Conservation (phyloP, 1,139 yeast genomes). For the Hyphopichia wangnamkhiaoensis region DNA sequence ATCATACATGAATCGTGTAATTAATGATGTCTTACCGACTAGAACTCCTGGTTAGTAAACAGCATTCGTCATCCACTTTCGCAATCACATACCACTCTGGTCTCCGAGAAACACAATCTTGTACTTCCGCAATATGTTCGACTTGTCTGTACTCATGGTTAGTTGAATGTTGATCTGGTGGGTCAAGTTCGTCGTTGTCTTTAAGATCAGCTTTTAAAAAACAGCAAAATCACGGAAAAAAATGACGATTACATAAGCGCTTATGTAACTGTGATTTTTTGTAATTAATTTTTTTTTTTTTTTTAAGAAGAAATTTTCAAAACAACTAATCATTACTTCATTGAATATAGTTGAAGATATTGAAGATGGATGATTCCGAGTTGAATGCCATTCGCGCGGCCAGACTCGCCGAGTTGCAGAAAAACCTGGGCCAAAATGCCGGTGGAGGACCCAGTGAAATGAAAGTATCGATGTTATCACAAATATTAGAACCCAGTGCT, state of each 20-base stretch:
- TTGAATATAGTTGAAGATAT: too few species aligned
- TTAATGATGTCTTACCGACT: constrained; percentile 93
- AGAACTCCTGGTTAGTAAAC: constrained; percentile 6
- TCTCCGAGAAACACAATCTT: constrained; percentile 97
- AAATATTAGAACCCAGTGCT: constrained; percentile 77
- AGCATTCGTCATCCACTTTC: background rate
- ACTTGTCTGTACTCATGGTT: constrained; percentile 5
- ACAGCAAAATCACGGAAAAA: background rate
- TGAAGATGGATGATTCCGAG: constrained; percentile 71
- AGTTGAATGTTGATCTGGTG: background rate
- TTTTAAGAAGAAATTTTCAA: too few species aligned
- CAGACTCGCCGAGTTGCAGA: constrained; percentile 78
- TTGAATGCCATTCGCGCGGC: constrained; percentile 88
- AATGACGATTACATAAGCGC: background rate
- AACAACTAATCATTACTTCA: too few species aligned
- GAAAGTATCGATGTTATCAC: constrained; percentile 53
- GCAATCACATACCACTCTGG: constrained; percentile 64
- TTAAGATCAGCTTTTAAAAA: too few species aligned
- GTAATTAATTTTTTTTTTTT: too few species aligned
- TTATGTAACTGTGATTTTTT: too few species aligned
- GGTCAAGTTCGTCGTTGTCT: too few species aligned
- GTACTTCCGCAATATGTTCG: constrained; percentile 59
- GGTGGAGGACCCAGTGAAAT: constrained; percentile 26
- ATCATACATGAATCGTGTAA: constrained; percentile 96
- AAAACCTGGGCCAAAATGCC: constrained; percentile 39